A percentile compares a stretch with the other conserved stretches of the same genome.
Evolutionary conservation across 2,329 filamentous ascomycete genomes (phyloP).

Genomic region (Incumbomyces lentus): DNA sequence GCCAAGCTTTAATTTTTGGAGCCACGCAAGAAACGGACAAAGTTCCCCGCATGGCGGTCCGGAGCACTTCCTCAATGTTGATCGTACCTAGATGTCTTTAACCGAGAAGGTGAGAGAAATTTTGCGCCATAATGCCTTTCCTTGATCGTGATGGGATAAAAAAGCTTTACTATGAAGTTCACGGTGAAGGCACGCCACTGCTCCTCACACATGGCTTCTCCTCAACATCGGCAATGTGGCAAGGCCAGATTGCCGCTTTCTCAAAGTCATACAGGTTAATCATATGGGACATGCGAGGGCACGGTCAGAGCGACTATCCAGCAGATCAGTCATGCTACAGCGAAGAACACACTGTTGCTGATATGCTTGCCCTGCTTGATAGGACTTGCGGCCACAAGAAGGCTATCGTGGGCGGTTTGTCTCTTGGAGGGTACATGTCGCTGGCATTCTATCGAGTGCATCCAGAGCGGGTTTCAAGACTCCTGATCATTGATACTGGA

Average conservation of each 20-base stretch:
- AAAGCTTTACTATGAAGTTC: constrained; percentile 14
- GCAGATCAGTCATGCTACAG: constrained; percentile 8
- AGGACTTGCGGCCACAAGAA: not conserved
- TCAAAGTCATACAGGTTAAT: constrained; percentile 11
- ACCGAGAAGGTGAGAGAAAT: too few relatives aligned
- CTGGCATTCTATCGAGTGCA: constrained; percentile 13
- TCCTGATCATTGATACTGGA: constrained; percentile 16
- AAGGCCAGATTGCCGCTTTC: constrained; percentile 9
- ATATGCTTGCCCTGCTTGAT: constrained; percentile 13
- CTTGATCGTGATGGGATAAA: constrained; percentile 9
- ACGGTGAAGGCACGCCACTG: constrained; percentile 7
- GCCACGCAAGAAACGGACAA: too few relatives aligned
- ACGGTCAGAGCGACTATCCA: constrained; percentile 12
- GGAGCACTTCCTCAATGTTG: too few relatives aligned
- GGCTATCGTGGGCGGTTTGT: constrained; percentile 14
- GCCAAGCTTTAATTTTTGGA: too few relatives aligned
- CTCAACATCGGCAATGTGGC: constrained; percentile 16
- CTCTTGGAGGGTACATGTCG: constrained; percentile 16
- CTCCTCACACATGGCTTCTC: constrained; percentile 15
- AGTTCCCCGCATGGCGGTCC: too few relatives aligned
- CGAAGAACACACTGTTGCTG: constrained; percentile 11
- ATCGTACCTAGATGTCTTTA: too few relatives aligned
- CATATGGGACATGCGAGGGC: constrained; percentile 17
- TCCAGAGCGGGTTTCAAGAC: constrained; percentile 7
- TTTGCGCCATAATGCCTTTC: constrained; percentile 10